These are phyloP conservation scores for Grammothele lineata DNA, from an alignment of 768 basidiomycete species.

Conservation along the genomic window DNA sequence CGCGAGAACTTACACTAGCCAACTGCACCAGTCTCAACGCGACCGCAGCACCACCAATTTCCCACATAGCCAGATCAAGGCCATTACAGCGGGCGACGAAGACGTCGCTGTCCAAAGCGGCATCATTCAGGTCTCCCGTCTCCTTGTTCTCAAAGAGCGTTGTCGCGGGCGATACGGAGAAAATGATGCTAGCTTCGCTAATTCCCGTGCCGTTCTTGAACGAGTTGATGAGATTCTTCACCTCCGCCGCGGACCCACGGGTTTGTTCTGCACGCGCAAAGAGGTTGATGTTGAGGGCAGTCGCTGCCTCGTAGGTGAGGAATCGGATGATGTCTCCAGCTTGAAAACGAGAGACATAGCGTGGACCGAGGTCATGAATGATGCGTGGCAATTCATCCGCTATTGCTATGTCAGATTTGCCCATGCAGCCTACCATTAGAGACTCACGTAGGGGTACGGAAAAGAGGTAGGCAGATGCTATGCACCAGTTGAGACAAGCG, in stretches of 20 bases:
- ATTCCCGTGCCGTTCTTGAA: conserved; percentile 46
- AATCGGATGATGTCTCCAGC: conserved; percentile 66
- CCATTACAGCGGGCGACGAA: conserved; percentile 55
- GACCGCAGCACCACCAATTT: conserved; percentile 77
- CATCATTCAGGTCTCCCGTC: conserved; percentile 9
- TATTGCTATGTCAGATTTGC: conserved; percentile 24
- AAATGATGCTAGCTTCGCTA: conserved; percentile 33
- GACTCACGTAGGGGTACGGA: conserved; percentile 51
- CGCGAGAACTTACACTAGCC: conserved; percentile 49
- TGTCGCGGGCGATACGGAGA: conserved; percentile 35
- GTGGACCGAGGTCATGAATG: conserved; percentile 78
- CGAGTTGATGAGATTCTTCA: conserved; percentile 30
- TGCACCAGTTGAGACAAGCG: conserved; percentile 57
- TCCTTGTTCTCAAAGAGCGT: conserved; percentile 11
- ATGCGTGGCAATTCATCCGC: conserved; percentile 71
- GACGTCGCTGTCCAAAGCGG: conserved; percentile 43
- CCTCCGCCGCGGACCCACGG: conserved; percentile 26
- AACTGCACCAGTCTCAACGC: conserved; percentile 71
- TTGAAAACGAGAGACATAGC: conserved; percentile 74
- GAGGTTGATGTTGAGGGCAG: conserved; percentile 78
- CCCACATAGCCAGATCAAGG: conserved; percentile 75
- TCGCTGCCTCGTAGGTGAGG: conserved; percentile 81
- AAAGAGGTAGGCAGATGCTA: conserved; percentile 63
- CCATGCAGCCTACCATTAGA: not conserved
- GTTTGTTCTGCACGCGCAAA: conserved; percentile 38